A percentile compares a stretch with the other conserved stretches of the same genome.
phyloP scores from a whole-genome alignment of 2,329 filamentous ascomycete genomes.

The Fusarium domesticum region DNA sequence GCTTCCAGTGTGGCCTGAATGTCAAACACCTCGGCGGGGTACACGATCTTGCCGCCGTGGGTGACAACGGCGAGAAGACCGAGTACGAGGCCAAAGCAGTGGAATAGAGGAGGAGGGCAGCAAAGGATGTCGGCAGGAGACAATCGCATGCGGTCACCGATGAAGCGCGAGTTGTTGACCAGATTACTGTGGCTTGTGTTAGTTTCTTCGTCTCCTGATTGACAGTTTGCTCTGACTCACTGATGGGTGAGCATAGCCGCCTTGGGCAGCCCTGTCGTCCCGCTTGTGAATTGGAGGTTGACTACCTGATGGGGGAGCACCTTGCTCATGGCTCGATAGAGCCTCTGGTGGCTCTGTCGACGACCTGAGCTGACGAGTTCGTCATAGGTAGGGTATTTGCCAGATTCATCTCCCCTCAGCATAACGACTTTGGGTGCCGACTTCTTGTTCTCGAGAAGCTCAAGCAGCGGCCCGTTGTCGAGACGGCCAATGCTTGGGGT shows the following conservation, averaged over 20 bases:
- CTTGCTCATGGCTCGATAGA: conserved; percentile 52
- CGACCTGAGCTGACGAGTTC: conserved; percentile 54
- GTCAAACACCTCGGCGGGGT: conserved; percentile 73
- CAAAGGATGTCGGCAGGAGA: conserved; percentile 66
- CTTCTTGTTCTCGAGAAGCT: conserved; percentile 47
- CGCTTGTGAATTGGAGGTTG: conserved; percentile 73
- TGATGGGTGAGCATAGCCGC: conserved; percentile 72
- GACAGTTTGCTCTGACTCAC: conserved; percentile 37
- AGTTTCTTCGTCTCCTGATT: conserved; percentile 1
- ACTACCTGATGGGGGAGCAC: conserved; percentile 65
- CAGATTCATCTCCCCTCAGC: conserved; percentile 49
- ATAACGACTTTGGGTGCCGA: conserved; percentile 55
- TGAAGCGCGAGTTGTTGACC: conserved; percentile 66
- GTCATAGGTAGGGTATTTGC: conserved; percentile 57
- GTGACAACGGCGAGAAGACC: conserved; percentile 70
- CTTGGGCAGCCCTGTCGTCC: conserved; percentile 71
- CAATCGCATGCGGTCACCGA: conserved; percentile 71
- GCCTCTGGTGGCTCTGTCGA: conserved; percentile 45
- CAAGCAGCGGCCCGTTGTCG: conserved; percentile 59
- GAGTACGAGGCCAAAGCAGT: conserved; percentile 79
- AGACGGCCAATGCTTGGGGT: conserved; percentile 65
- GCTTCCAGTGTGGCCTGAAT: conserved; percentile 62
- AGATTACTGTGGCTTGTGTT: conserved; percentile 44
- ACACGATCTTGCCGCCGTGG: conserved; percentile 73
- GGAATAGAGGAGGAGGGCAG: conserved; percentile 80